These are phyloP conservation scores for Xylariaceae sp. DNA, from an alignment of 2,329 filamentous ascomycete species.

Conservation along the genomic window DNA sequence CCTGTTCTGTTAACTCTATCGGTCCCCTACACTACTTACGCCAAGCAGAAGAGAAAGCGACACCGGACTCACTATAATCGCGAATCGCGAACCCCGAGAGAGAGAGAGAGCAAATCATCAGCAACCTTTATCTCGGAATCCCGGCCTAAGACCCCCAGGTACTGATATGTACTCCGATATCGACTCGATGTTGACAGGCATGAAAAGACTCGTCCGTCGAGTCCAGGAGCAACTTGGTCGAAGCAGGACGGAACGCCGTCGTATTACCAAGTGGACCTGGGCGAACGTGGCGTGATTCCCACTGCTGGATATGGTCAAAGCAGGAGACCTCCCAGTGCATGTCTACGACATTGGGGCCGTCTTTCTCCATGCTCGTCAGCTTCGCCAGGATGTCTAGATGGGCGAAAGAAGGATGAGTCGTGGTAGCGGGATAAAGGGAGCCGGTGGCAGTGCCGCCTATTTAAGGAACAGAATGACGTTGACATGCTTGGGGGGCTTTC, in stretches of 20 bases:
- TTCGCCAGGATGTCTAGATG: conserved; percentile 73
- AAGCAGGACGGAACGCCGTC: not conserved
- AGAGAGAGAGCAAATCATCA: conserved; percentile 32
- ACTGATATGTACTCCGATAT: conserved; percentile 26
- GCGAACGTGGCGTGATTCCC: conserved; percentile 39
- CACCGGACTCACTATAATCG: too few species aligned
- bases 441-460: conserved; percentile 40
- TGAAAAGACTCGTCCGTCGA: conserved; percentile 3
- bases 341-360: conserved; percentile 75
- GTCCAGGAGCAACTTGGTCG: conserved; percentile 6
- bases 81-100: too few species aligned
- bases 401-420: conserved; percentile 72
- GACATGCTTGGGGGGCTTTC: conserved; percentile 54
- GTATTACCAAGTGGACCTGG: conserved; percentile 12
- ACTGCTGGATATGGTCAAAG: conserved; percentile 77
- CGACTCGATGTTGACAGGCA: conserved; percentile 35
- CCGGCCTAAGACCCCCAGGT: conserved; percentile 59
- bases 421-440: conserved; percentile 40
- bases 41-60: too few species aligned
- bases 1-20: too few species aligned
- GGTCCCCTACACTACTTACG: too few species aligned
- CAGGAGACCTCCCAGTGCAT: conserved; percentile 80
- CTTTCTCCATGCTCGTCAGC: conserved; percentile 87
- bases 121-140: conserved; percentile 62
- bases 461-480: conserved; percentile 54